Percentiles rank a stretch among this genome's conserved stretches.
Conservation (phyloP, 805 yeast species). For the Starmerella gropengiesseri region DNA sequence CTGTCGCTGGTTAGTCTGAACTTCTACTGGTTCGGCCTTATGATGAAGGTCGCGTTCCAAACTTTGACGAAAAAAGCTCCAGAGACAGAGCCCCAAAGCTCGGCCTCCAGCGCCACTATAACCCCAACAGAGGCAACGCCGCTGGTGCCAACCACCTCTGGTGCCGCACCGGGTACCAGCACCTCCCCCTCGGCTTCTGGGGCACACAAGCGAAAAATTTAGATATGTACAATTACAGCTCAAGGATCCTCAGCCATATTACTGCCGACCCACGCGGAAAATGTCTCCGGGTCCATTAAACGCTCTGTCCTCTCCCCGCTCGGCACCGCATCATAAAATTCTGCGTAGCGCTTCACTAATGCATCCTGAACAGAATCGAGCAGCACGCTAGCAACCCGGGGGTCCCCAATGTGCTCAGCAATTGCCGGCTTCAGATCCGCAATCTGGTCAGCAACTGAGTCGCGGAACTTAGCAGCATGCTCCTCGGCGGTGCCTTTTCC, state of each 20-base stretch:
- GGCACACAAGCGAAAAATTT: constrained; percentile 4
- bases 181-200: not conserved
- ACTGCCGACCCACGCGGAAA: constrained; percentile 36
- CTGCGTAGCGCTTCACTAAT: constrained; percentile 46
- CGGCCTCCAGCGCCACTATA: too few species aligned
- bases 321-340: constrained; percentile 34
- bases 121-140: not conserved
- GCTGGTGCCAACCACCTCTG: not conserved
- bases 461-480: constrained; percentile 32
- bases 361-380: constrained; percentile 58
- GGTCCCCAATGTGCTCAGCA: constrained; percentile 54
- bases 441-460: constrained; percentile 34
- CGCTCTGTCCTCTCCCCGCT: constrained; percentile 31
- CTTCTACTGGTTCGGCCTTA: constrained; percentile 76
- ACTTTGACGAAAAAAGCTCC: constrained; percentile 1
- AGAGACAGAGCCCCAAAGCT: too few species aligned
- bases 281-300: constrained; percentile 54
- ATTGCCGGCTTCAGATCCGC: constrained; percentile 56
- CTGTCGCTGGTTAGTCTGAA: constrained; percentile 56
- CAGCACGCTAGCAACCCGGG: constrained; percentile 39
- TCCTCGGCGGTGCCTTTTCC: constrained; percentile 10
- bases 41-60: constrained; percentile 37
- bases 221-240: not conserved
- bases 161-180: not conserved
- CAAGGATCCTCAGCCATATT: constrained; percentile 2